Conservation (phyloP, 2,329 filamentous ascomycete genomes). For the Aspergillus quadricinctus region DNA sequence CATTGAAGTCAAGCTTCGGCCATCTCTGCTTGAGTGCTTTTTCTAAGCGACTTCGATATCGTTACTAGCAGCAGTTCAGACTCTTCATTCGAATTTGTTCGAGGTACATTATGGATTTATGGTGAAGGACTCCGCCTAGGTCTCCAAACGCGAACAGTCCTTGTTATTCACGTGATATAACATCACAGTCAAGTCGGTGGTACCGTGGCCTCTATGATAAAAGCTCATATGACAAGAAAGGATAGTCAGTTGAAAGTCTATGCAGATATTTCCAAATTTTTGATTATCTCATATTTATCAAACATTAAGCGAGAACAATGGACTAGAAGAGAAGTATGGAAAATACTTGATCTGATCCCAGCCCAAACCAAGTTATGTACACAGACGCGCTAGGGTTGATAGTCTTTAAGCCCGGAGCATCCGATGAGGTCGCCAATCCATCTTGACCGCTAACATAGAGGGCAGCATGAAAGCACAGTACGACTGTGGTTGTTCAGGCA, state of each 20-base stretch:
- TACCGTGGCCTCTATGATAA: no score
- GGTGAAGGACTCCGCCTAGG: neutral
- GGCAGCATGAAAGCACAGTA: neutral
- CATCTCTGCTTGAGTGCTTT: neutral
- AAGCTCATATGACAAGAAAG: neutral
- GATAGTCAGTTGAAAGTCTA: neutral
- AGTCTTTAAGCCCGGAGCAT: neutral
- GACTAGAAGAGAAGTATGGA: neutral
- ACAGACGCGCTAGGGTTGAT: neutral
- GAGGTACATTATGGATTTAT: neutral
- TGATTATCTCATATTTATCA: neutral
- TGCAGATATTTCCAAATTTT: neutral
- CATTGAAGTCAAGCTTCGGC: neutral
- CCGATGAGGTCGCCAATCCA: neutral
- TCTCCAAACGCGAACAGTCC: neutral
- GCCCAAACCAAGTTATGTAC: neutral
- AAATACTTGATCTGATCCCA: neutral
- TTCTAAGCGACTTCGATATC: neutral
- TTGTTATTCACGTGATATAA: neutral
- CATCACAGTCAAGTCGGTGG: neutral
- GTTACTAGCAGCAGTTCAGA: neutral
- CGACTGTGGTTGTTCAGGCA: neutral
- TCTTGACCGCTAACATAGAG: neutral
- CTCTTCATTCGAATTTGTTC: neutral
- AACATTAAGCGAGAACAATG: neutral